A percentile compares a stretch with the other conserved stretches of the same genome.
These are phyloP conservation scores for Usnea hakonensis DNA, from an alignment of 495 filamentous ascomycete genomes.

Conservation along the genomic window DNA sequence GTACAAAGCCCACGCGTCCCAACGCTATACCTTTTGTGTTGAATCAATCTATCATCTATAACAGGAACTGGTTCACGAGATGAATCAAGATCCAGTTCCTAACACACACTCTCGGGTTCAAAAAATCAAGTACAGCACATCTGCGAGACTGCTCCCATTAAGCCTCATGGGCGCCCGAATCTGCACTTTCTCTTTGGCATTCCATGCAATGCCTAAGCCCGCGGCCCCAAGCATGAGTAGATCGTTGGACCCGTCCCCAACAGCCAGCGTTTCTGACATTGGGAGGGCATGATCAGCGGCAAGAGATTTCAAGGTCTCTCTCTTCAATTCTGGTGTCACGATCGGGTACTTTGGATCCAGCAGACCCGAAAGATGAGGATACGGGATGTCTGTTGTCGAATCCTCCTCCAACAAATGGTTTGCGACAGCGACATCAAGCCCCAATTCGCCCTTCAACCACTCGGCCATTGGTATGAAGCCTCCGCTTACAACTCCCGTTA, in stretches of 20 bases:
- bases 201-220: slow-evolving; percentile 86
- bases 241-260: slow-evolving; percentile 95
- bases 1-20: not conserved
- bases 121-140: slow-evolving; percentile 66
- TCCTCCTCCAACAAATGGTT: slow-evolving; percentile 47
- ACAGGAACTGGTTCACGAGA: not conserved
- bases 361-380: slow-evolving; percentile 62
- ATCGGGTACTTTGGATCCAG: slow-evolving; percentile 61
- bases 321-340: slow-evolving; percentile 75
- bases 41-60: not conserved
- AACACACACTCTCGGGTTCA: not conserved
- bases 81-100: not conserved
- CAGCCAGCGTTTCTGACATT: slow-evolving; percentile 69
- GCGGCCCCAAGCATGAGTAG: slow-evolving; percentile 84
- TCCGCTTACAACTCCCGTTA: slow-evolving; percentile 82
- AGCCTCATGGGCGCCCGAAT: slow-evolving; percentile 71
- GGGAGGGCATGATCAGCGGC: slow-evolving; percentile 63
- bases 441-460: slow-evolving; percentile 73
- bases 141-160: slow-evolving; percentile 69
- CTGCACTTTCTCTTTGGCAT: slow-evolving; percentile 89
- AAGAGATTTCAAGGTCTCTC: slow-evolving; percentile 65
- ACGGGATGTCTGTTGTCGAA: slow-evolving; percentile 4
- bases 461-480: slow-evolving; percentile 83
- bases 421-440: slow-evolving; percentile 77
- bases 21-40: no score